Evolutionary conservation across 1,284 basidiomycete species (phyloP), one percentile per base, ranked within the genome.

Genomic region (Vanrija humicola): DNA sequence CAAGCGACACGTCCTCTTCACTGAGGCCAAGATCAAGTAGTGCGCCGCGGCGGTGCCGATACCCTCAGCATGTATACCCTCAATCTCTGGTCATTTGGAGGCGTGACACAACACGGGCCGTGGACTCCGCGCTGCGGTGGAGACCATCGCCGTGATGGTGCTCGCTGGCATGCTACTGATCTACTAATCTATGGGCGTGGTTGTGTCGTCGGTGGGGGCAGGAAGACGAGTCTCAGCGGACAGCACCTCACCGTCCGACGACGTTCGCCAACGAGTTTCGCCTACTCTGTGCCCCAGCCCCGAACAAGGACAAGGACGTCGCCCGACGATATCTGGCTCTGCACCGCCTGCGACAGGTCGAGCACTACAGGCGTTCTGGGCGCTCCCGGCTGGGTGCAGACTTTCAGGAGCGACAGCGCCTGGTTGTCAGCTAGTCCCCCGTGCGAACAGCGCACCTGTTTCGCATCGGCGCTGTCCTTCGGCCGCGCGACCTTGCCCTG

Each of bases 1-100:
- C 47, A 86, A 86, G 71, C 77, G 80, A 49, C 80, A 85, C 43
- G 88, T 90, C 6, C 77, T 90, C 40, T 90, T 90, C 66, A 84
- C 88, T 5, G 88, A 77, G 54, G 55, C 64, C 23, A 76, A 89
- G 77, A 86, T 85, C 74, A 86, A 83, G 60, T 76, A 71, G 63
- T 19, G 53, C 26, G 16, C 48, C 46, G 9, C 26, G 28, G 6
- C n/a, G 26, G 18, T 38, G 12, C 3, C 43, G 43, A 49, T 56
- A 55, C 49, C 52, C 54, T 52, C 58, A 55, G 60, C 60, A 62
- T 62, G 45, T 53, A 57, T 58, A 58, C 52, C 55, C 34, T 34
- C 34, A 34, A 42, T 23, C 40, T 42, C 40, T 19, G 5, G 40
- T 28, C 28, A 28, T 6, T 23, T 28, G 28, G 28, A 3, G 6